phyloP scores from a whole-genome alignment of 148 eudicot species.

The Euryodendron excelsum region DNA sequence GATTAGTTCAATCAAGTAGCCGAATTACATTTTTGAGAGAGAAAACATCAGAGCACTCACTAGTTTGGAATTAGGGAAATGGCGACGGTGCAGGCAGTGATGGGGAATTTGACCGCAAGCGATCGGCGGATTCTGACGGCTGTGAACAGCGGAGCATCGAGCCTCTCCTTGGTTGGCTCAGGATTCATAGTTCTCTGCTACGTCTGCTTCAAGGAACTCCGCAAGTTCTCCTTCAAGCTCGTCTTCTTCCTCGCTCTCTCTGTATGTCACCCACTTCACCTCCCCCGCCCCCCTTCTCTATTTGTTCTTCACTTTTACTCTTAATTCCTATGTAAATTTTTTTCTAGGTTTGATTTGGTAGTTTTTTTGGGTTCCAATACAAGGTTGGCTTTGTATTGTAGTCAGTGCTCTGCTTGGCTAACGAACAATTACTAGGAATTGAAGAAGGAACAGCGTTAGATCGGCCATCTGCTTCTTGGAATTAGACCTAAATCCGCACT shows the following conservation, averaged over 20 bases:
- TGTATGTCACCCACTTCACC: conserved; percentile 25
- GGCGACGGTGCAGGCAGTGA: conserved; percentile 47
- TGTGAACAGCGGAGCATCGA: conserved; percentile 77
- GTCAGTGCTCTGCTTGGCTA: background rate
- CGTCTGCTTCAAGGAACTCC: conserved; percentile 86
- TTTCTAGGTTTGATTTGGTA: background rate
- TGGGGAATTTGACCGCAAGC: conserved; percentile 50
- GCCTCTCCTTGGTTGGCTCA: conserved; percentile 71
- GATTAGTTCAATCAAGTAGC: too few species aligned
- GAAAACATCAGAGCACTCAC: too few species aligned
- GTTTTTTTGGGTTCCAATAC: background rate
- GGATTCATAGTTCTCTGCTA: conserved; percentile 83
- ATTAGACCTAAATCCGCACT: background rate
- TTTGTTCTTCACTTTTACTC: background rate
- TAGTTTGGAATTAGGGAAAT: too few species aligned
- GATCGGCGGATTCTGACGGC: conserved; percentile 60
- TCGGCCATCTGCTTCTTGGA: background rate
- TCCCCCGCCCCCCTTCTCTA: background rate
- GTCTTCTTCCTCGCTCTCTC: conserved; percentile 95
- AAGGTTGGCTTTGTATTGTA: background rate
- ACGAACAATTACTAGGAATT: background rate
- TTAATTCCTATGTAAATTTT: background rate
- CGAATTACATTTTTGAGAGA: too few species aligned
- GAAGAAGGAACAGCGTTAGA: background rate
- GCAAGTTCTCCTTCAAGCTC: conserved; percentile 98